Base-by-base conservation (phyloP, 306 rosid species). In the Trifolium repens region DNA sequence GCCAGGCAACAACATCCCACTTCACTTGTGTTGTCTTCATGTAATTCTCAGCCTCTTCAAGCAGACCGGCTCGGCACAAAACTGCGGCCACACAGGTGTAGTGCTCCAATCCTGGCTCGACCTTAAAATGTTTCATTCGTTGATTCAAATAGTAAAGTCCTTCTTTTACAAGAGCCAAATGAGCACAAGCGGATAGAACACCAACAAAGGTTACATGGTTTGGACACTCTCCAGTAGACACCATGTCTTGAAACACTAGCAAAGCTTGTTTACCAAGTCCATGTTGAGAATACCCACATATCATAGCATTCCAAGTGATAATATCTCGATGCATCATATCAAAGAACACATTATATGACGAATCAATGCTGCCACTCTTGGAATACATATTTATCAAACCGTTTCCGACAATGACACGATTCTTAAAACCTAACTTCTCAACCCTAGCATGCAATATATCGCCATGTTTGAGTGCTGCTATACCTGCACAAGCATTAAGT, bases 1-100 rank as follows among this genome's bases (percentile, higher is more conserved):
- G 87, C 98, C 96, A 93, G 7, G 89, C 88, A 89, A 93, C 91
- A 73, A 88, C 76, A 74, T 94, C 93, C 80, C 97, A 92, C 77
- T 89, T 82, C 66, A 79, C 86, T 35, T 85, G 90, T 15, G 91
- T 88, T 73, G 85, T 85, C 80, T 81, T 77, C 79, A 93, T 89
- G 88, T 89, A 80, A 74, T 85, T 88, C 74, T 78, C 73, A 44
- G 98, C 93, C 71, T 89, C 84, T 50, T 78, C 82, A 61, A 93
- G 90, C 76, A 82, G 79, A 66, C 98, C 93, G 27, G 79, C 83
- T 78, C 87, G 81, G 84, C 97, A 84, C 17, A 86, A 69, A 76
- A 89, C 93, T 34, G 84, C 78, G 17, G 91, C 85, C 85, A 88
- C 80, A 67, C 98, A 89, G 24, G 97, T 91, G 82, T 88, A 89